Evolutionary conservation across 1,284 basidiomycete genomes (phyloP).

Genomic region (Rhodotorula sp.): DNA sequence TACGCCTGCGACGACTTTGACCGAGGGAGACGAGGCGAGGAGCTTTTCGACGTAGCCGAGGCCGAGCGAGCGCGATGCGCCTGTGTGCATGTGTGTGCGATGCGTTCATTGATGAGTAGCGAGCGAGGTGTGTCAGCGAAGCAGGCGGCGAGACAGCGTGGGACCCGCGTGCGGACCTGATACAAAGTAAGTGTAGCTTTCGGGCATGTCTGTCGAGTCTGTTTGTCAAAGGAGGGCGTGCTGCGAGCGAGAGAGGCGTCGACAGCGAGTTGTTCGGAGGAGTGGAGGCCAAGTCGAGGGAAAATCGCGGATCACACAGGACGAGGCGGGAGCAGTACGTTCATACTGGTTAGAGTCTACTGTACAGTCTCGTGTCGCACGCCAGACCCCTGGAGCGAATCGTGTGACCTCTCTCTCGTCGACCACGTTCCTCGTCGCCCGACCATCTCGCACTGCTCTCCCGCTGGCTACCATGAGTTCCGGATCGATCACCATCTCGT

Average conservation of each 20-base stretch:
- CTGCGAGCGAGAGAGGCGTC: background rate
- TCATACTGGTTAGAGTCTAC: too few relatives aligned
- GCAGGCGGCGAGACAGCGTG: too few relatives aligned
- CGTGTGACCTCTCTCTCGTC: background rate
- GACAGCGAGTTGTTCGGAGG: background rate
- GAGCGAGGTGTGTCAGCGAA: too few relatives aligned
- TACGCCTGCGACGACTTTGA: constrained; percentile 23
- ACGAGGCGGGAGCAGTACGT: too few relatives aligned
- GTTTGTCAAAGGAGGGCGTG: background rate
- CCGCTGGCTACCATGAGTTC: constrained; percentile 5
- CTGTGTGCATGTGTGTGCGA: background rate
- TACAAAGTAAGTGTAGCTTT: constrained; percentile 17
- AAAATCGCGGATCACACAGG: too few relatives aligned
- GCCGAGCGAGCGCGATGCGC: constrained; percentile 32
- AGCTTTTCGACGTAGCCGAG: constrained; percentile 25
- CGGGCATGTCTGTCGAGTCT: background rate
- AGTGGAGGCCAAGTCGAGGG: too few relatives aligned
- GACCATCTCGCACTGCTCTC: background rate
- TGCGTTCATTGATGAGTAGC: background rate
- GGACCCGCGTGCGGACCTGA: background rate
- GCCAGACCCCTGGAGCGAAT: too few relatives aligned
- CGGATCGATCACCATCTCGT: constrained; percentile 21
- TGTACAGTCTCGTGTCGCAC: too few relatives aligned
- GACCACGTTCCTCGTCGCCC: background rate
- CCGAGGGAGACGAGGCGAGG: constrained; percentile 3